Percentiles rank a stretch among this genome's conserved stretches.
phyloP scores from a whole-genome alignment of 2,329 filamentous ascomycete species.

The Colletotrichum caudatum region DNA sequence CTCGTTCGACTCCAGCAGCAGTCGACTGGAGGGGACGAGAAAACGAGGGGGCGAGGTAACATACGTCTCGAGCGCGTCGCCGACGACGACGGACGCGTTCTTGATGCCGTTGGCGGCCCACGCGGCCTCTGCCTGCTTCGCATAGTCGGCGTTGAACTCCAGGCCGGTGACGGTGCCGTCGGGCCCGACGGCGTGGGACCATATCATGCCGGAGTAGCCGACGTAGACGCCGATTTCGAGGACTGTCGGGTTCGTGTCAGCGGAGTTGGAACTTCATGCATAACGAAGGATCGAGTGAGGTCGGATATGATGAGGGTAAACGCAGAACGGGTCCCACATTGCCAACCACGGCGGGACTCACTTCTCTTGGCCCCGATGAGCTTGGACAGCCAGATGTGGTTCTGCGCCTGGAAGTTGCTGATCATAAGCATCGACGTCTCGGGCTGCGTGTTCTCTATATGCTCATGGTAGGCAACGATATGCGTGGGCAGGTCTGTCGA shows the following conservation, averaged over 20 bases:
- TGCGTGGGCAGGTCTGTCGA: conserved; percentile 57
- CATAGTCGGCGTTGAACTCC: conserved; percentile 60
- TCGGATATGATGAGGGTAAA: neutral
- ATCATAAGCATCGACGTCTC: conserved; percentile 54
- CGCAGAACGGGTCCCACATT: neutral
- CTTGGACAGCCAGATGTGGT: conserved; percentile 56
- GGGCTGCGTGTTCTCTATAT: conserved; percentile 42
- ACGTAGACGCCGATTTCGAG: conserved; percentile 63
- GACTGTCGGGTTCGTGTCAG: conserved; percentile 48
- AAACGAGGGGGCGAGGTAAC: conserved; percentile 41
- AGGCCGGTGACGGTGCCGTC: conserved; percentile 58
- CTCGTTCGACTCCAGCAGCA: neutral
- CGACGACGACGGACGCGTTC: conserved; percentile 61
- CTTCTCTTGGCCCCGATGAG: conserved; percentile 56
- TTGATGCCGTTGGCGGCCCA: conserved; percentile 54
- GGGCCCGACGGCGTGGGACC: conserved; percentile 60
- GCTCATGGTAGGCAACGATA: conserved; percentile 57
- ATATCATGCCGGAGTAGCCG: conserved; percentile 62
- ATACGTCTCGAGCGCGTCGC: conserved; percentile 61
- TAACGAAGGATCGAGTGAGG: neutral
- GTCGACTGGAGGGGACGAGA: neutral
- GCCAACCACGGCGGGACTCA: conserved; percentile 39
- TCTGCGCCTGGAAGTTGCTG: conserved; percentile 57
- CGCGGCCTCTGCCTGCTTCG: conserved; percentile 53
- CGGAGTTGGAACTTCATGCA: neutral